Conservation (phyloP, 2,329 filamentous ascomycete genomes). For the Penicillium oxalicum region DNA sequence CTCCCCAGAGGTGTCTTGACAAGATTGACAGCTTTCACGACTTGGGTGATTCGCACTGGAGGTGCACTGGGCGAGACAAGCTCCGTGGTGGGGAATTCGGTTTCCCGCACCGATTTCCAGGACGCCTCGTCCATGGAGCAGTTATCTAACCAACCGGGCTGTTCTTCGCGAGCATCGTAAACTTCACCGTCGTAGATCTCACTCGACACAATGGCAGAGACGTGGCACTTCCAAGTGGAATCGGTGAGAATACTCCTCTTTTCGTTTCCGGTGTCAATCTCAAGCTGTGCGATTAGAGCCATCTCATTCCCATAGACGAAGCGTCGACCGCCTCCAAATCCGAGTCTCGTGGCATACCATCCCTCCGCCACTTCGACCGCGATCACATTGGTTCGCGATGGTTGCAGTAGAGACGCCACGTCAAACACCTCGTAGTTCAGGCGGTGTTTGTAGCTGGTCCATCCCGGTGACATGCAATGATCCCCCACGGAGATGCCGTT, state of each 20-base stretch:
- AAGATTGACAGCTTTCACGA: slow-evolving; percentile 19
- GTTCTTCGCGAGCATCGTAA: slow-evolving; percentile 42
- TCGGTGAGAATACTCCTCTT: slow-evolving; percentile 14
- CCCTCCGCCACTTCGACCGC: slow-evolving; percentile 45
- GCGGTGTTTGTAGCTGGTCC: not conserved
- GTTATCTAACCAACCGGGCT: slow-evolving; percentile 7
- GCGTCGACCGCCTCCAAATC: slow-evolving; percentile 6
- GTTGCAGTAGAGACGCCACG: slow-evolving; percentile 38
- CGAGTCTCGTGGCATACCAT: slow-evolving; percentile 41
- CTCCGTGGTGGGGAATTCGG: slow-evolving; percentile 25
- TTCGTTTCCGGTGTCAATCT: slow-evolving; percentile 16
- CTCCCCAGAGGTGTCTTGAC: slow-evolving; percentile 41
- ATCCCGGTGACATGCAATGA: slow-evolving; percentile 15
- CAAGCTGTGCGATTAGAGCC: slow-evolving; percentile 27
- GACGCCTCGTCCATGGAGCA: slow-evolving; percentile 17
- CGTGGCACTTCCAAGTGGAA: slow-evolving; percentile 19
- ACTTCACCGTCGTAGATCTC: slow-evolving; percentile 45
- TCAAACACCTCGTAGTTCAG: slow-evolving; percentile 48
- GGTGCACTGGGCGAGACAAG: slow-evolving; percentile 36
- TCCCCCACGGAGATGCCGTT: slow-evolving; percentile 3
- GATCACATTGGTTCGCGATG: slow-evolving; percentile 33
- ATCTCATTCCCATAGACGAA: slow-evolving; percentile 23
- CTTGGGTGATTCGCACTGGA: slow-evolving; percentile 39
- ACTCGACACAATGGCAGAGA: slow-evolving; percentile 19
- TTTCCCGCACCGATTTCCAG: slow-evolving; percentile 27